phyloP scores from a whole-genome alignment of 495 filamentous ascomycete genomes.

The Terfezia boudieri region DNA sequence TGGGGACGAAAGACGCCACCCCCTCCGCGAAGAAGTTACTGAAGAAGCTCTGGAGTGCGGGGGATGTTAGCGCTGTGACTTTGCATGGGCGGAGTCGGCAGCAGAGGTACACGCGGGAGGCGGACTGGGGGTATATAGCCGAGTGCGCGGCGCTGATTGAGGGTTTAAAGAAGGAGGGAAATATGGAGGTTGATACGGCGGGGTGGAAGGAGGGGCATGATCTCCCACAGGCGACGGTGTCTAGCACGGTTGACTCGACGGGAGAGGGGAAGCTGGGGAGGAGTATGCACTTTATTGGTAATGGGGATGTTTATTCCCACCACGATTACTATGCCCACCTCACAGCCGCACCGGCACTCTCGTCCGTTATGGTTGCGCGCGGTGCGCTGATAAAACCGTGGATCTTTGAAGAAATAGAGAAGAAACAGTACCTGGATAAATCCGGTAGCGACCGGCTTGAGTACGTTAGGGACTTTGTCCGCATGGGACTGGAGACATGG shows the following conservation, averaged over 20 bases:
- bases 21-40: slow-evolving; percentile 62
- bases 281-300: slow-evolving; percentile 74
- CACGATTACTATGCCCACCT: slow-evolving; percentile 65
- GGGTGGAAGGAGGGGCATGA: slow-evolving; percentile 47
- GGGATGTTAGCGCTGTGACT: slow-evolving; percentile 78
- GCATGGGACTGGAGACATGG: slow-evolving; percentile 83
- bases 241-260: neutral
- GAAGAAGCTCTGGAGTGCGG: slow-evolving; percentile 61
- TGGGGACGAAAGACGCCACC: slow-evolving; percentile 58
- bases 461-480: slow-evolving; percentile 71
- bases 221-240: slow-evolving; percentile 26
- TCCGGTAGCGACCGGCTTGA: slow-evolving; percentile 61
- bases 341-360: slow-evolving; percentile 43
- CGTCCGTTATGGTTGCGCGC: slow-evolving; percentile 75
- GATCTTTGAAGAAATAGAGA: slow-evolving; percentile 89
- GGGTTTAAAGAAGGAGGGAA: slow-evolving; percentile 40
- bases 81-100: slow-evolving; percentile 82
- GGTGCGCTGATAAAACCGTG: slow-evolving; percentile 91
- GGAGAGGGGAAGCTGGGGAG: slow-evolving; percentile 24
- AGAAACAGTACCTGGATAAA: slow-evolving; percentile 86
- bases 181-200: slow-evolving; percentile 47
- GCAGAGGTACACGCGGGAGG: slow-evolving; percentile 72
- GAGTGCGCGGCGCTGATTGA: slow-evolving; percentile 72
- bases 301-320: slow-evolving; percentile 90
- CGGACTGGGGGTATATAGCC: slow-evolving; percentile 85